phyloP scores from a whole-genome alignment of 495 filamentous ascomycete genomes.

The Rostrohypoxylon terebratum region DNA sequence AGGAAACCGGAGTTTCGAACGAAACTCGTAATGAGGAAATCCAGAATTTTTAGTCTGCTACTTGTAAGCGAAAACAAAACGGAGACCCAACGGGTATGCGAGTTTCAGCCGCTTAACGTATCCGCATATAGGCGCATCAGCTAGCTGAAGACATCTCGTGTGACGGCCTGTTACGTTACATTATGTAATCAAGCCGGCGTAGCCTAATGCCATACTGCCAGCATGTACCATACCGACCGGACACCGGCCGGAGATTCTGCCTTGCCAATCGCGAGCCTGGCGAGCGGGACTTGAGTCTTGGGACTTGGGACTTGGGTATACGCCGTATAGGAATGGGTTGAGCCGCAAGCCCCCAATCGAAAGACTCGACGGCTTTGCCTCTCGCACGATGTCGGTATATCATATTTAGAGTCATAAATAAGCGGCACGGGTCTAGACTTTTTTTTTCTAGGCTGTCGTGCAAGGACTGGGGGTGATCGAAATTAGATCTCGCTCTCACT shows the following conservation, averaged over 20 bases:
- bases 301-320: neutral
- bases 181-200: constrained; percentile 4
- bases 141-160: neutral
- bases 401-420: neutral
- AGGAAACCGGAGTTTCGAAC: neutral
- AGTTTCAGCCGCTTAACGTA: constrained; percentile 10
- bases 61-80: neutral
- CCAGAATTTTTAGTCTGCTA: neutral
- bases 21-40: neutral
- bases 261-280: neutral
- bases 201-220: neutral
- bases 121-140: neutral
- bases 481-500: neutral
- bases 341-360: constrained; percentile 16
- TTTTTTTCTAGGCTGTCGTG: neutral
- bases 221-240: neutral
- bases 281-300: no score
- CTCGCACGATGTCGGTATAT: constrained; percentile 1
- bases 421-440: constrained; percentile 4
- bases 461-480: constrained; percentile 2
- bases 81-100: constrained; percentile 6
- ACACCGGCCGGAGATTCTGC: constrained; percentile 3
- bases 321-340: constrained; percentile 8
- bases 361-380: neutral
- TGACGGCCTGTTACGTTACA: constrained; percentile 21